Base-by-base conservation (phyloP, 2,329 filamentous ascomycete species). In the Hymenoscyphus salicellus region DNA sequence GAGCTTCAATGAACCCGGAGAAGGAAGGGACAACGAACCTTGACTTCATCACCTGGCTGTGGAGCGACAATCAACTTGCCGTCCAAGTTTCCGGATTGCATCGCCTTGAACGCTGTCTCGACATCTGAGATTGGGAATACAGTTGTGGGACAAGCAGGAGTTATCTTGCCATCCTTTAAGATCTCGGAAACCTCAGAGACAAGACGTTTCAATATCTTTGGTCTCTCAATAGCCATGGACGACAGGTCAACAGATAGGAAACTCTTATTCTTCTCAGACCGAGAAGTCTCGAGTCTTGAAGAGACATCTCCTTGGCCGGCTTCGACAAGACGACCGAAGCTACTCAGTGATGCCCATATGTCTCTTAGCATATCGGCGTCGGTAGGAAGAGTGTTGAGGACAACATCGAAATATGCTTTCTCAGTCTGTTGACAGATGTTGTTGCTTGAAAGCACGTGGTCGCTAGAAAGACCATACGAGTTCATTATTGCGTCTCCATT, bases 231-330 rank as follows among this genome's bases (percentile, higher is more conserved):
- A n/a, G 79, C 76, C 3, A 85, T 70, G 38, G 77, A 75, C 1
- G 76, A 70, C 4, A 82, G 66, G 64, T 82, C 79, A 3, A 82
- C 74, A 0, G 77, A 78, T 17, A 77, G 72, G 63, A 82, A 82
- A 1, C 75, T 78, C 26, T 77, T 74, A 41, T 77, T 82, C 0
- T 75, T 71, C 1, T 74, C 71, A 49, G 82, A 80, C 0, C 73
- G 72, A 33, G 65, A 58, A 55, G 66, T 67, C 0, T 73, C 63
- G 73, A 82, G 78, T 63, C 73, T 69, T 0, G 66, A 32, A 41
- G 59, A 60, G 4, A 36, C 41, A 57, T 78, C 77, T 1, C 70
- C 71, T 46, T 76, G 76, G 1, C 75, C 75, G 10, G 80, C 69
- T 56, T 80, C 78, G 0, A 81, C 59, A 43, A 81, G 79, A 0